Evolutionary conservation across 2,329 filamentous ascomycete genomes (phyloP).

Genomic region (Ceratocystis ficicola): DNA sequence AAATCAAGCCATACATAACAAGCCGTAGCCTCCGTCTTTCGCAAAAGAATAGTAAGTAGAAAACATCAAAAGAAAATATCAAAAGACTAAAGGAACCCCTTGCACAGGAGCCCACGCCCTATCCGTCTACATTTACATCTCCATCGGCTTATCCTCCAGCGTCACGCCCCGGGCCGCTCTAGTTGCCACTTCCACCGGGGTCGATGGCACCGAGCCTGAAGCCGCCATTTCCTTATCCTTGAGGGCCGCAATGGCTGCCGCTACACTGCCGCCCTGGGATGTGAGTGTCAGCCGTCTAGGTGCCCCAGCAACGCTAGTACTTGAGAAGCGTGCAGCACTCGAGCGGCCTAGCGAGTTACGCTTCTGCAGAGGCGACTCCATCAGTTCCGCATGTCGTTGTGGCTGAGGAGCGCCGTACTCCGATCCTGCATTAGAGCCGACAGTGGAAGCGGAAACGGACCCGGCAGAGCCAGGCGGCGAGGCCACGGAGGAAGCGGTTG

Average conservation of each 20-base stretch:
- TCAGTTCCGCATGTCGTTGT: slow-evolving; percentile 23
- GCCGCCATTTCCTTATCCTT: slow-evolving; percentile 21
- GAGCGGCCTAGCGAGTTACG: slow-evolving; percentile 49
- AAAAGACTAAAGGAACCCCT: slow-evolving; percentile 31
- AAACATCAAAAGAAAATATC: slow-evolving; percentile 11
- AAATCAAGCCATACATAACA: slow-evolving; percentile 12
- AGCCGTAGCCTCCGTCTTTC: neutral
- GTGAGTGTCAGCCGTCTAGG: slow-evolving; percentile 29
- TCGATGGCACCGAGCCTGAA: neutral
- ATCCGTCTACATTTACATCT: slow-evolving; percentile 31
- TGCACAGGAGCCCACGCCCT: slow-evolving; percentile 20
- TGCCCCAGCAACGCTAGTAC: slow-evolving; percentile 34
- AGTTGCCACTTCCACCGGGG: neutral
- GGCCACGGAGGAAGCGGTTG: slow-evolving; percentile 21
- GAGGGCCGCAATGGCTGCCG: slow-evolving; percentile 22
- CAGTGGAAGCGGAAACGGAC: slow-evolving; percentile 6
- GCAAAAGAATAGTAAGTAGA: slow-evolving; percentile 18
- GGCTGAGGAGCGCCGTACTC: slow-evolving; percentile 9
- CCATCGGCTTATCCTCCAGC: slow-evolving; percentile 42
- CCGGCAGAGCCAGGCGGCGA: slow-evolving; percentile 13
- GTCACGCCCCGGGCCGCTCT: slow-evolving; percentile 33
- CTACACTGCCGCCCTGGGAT: slow-evolving; percentile 24
- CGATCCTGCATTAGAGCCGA: slow-evolving; percentile 2
- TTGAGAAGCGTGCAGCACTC: slow-evolving; percentile 41
- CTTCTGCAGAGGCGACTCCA: slow-evolving; percentile 40